Base-by-base conservation (phyloP, 352 stramenopile species). In the Phytophthora cryptogea region DNA sequence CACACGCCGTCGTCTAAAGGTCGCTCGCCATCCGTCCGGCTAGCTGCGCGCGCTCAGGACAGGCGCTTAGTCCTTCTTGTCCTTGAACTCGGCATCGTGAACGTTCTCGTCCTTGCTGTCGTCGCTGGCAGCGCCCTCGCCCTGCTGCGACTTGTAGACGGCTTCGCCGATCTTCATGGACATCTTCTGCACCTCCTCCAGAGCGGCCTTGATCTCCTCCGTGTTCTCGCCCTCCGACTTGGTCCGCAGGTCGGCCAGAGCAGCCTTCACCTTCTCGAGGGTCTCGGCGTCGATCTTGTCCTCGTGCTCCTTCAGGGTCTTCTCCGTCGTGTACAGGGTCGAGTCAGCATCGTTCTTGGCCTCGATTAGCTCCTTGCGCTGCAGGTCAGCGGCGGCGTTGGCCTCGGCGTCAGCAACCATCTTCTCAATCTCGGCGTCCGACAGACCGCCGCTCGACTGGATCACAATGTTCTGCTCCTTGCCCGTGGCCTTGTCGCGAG, bases 381-480 rank as follows among this genome's bases (percentile, higher is more conserved):
- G 88, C 58, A 92, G 82, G 80, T 99, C 97, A 33, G 84, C 88
- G 40, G 97, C 92, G 11, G 95, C 95, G 73, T 99, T 98, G 44
- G 87, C 76, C 76, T 99, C 97, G 4, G 97, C 96, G 72, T 99
- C 97, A 28, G 88, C 84, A 41, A 99, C 94, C 97, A 99, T 99
- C 53, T 96, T 84, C 74, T 99, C 92, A 73, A 99, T 99, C 57
- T 99, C 96, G 42, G 92, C 85, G 43, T 99, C 95, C 27, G 89
- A 98, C 20, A 99, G 76, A 64, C 97, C 96, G 35, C 96, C 95
- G 33, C 77, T 94, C 30, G 87, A 97, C 74, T 98, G 92, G 66
- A 99, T 99, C 37, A 98, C 80, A 67, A 99, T 99, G 68, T 88
- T 97, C 78, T 99, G 95, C 72, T 99, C 92, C 86, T 99, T 99